Conservation (phyloP, 2,329 filamentous ascomycete species). For the Xylariaceae sp. region DNA sequence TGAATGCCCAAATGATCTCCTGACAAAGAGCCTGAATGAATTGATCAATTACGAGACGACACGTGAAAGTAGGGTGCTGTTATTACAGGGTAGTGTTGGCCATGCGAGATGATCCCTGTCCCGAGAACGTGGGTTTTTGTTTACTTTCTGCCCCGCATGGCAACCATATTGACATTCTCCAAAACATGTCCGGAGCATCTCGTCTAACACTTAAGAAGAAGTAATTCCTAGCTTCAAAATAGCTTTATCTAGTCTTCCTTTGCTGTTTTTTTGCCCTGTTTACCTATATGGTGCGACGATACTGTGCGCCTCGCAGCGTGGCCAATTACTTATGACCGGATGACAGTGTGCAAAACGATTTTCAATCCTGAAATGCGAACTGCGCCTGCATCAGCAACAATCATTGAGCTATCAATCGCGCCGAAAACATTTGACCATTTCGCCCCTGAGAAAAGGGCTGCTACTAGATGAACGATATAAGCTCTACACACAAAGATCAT, state of each 20-base stretch:
- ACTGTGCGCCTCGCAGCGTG: too few relatives aligned
- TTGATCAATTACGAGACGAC: slow-evolving; percentile 29
- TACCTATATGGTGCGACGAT: too few relatives aligned
- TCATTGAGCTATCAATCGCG: too few relatives aligned
- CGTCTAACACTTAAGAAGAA: neutral
- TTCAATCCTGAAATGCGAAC: slow-evolving; percentile 10
- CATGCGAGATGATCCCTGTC: slow-evolving; percentile 12
- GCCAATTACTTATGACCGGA: too few relatives aligned
- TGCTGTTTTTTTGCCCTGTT: too few relatives aligned
- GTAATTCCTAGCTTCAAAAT: neutral
- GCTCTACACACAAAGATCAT: too few relatives aligned
- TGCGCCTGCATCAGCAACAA: slow-evolving; percentile 8
- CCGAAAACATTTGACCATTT: too few relatives aligned
- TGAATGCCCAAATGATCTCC: neutral
- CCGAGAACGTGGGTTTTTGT: slow-evolving; percentile 31
- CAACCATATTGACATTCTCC: slow-evolving; percentile 24
- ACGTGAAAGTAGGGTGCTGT: slow-evolving; percentile 20
- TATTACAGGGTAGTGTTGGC: neutral
- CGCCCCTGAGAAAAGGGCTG: too few relatives aligned
- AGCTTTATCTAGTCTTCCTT: neutral
- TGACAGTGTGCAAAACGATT: too few relatives aligned
- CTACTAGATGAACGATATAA: too few relatives aligned
- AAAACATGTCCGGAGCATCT: slow-evolving; percentile 10
- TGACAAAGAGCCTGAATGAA: neutral
- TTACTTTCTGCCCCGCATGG: slow-evolving; percentile 40